Evolutionary conservation across 805 yeast genomes (phyloP), one percentile per base, ranked within the genome.

Genomic region (Candida morakotiae): DNA sequence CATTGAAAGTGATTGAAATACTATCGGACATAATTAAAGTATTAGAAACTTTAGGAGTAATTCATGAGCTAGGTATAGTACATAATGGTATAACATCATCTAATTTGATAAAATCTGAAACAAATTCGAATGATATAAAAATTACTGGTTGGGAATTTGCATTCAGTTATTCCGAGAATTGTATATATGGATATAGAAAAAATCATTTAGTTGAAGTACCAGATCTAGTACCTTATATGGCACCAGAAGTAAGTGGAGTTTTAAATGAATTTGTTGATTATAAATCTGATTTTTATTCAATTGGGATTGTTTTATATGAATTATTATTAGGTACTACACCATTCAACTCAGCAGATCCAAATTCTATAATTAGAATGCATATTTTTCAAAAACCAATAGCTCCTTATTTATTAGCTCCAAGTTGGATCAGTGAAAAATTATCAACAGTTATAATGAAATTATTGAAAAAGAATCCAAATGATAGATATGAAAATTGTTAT

Each of bases 251-350:
- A 5, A 62, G 72, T 17, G 69, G 73, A 1, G 64, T 62, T 19
- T 41, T 49, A 9, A 55, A 55, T 21, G 49, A 60, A 10, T 50
- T 60, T 4, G 72, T 69, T 15, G 77, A 74, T 42, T 64, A 54
- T 45, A 55, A 75, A 32, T 61, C 79, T 0, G 79, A 75, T 47
- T 58, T 71, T 32, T 75, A 73, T 49, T 60, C 73, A 20, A 35
- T 72, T 8, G 80, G 80, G 25, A 60, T 73, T n/a, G 64, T 74
- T 6, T 40, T 75, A 14, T 74, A 75, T 42, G 76, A 73, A 37
- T 39, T 71, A n/a, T 39, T 73, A 9, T 60, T 70, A 11, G 75
- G 77, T 1, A 51, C 56, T 10, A 47, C 69, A 2, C 78, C 77
- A 0, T 71, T 73, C 45, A 56, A 56, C 22, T 56, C 68, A 1